Base-by-base conservation (phyloP, 1,284 basidiomycete species). In the Golubevia sp. region DNA sequence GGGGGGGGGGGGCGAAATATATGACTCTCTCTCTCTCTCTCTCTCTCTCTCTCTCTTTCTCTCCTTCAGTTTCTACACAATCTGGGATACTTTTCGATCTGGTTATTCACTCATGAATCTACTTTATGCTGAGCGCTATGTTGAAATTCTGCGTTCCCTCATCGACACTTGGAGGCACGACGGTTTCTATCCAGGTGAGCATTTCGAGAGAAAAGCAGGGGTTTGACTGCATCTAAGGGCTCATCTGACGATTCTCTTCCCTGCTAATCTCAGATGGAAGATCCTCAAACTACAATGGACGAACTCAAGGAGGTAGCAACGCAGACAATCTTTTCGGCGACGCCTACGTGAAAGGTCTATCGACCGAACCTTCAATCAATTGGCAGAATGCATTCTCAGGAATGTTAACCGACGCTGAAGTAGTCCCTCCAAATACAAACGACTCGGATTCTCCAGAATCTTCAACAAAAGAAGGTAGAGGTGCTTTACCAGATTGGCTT, bases 321-420 rank as follows among this genome's bases (percentile, higher is more conserved):
- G 68, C 71, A n/a, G 69, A 73, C 55, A 61, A 67, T 58, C 60
- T 73, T 49, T 64, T 73, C 6, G 61, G 57, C 65, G 71, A 73
- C 44, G 57, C 62, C 18, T 68, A 61, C 25, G 62, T 73, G 59
- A 70, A 73, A 27, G 69, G 68, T 11, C 52, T 66, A 1, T 44
- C 38, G 38, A 44, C 55, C 59, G 38, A 44, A 44, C 11, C 38
- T 44, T 6, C 18, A 26, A 59, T 65, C 27, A 56, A 65, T 27
- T 73, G 71, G 71, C 11, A 68, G 2, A 52, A 63, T n/a, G 71
- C 58, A 18, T 44, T 73, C 1, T 38, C 56, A 20, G 71, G 63
- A 3, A 68, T 69, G 63, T 48, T 62, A 20, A 66, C 62, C 27
- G 66, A 73, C n/a, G 71, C 71, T 8, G 27, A 59, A 18, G 62